Conservation (phyloP, 2,329 filamentous ascomycete genomes). For the Lasiodiplodia citricola region DNA sequence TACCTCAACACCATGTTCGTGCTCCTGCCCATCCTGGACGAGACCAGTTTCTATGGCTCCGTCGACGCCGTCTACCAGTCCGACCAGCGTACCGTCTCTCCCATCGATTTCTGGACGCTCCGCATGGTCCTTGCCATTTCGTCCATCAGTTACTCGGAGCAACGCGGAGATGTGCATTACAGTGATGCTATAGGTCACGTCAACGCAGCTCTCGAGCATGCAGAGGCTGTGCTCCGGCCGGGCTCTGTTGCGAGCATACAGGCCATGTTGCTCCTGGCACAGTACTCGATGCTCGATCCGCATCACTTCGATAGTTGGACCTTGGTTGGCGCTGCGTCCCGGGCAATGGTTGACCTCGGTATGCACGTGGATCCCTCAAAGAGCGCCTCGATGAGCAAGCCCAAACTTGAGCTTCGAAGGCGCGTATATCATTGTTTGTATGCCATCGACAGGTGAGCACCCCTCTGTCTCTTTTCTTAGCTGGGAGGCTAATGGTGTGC, state of each 20-base stretch:
- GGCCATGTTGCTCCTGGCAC: conserved; percentile 81
- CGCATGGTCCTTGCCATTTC: conserved; percentile 90
- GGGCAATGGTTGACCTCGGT: conserved; percentile 86
- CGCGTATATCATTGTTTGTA: conserved; percentile 92
- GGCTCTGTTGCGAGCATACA: conserved; percentile 87
- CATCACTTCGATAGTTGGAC: conserved; percentile 95
- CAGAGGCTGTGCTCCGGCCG: conserved; percentile 82
- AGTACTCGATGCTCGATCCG: conserved; percentile 90
- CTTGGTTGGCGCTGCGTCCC: conserved; percentile 85
- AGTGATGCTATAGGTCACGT: conserved; percentile 65
- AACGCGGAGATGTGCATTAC: conserved; percentile 67
- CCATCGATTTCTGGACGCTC: conserved; percentile 81
- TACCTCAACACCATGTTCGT: conserved; percentile 84
- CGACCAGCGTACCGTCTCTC: conserved; percentile 64
- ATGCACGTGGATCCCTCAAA: conserved; percentile 88
- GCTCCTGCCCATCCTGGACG: conserved; percentile 81
- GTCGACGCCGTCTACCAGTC: conserved; percentile 82
- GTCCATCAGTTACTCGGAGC: conserved; percentile 73
- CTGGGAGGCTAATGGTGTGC: conserved; percentile 28
- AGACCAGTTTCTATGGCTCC: conserved; percentile 76
- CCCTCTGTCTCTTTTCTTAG: not conserved
- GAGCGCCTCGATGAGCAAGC: conserved; percentile 69
- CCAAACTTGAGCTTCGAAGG: conserved; percentile 76
- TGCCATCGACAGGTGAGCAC: conserved; percentile 75
- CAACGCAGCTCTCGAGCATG: conserved; percentile 72